Evolutionary conservation across 148 eudicot species (phyloP).

Genomic region (Salicornia ramosissima): DNA sequence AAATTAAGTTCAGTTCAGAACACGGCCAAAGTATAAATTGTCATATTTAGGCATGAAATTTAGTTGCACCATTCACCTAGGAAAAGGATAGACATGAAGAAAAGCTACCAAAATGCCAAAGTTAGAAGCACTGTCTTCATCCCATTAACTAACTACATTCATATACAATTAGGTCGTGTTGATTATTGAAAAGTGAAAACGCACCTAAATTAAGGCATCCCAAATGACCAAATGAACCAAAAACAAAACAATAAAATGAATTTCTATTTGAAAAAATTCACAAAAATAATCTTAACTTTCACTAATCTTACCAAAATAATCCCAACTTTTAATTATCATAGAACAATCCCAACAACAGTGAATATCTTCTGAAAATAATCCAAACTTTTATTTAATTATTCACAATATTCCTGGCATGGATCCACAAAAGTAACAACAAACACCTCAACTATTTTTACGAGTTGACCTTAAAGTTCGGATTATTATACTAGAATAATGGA

Average conservation of each 20-base stretch:
- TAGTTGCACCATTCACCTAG: neutral
- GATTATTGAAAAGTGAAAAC: conserved; percentile 1
- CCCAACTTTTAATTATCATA: too few relatives aligned
- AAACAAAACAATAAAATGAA: too few relatives aligned
- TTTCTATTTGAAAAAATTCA: neutral
- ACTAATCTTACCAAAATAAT: too few relatives aligned
- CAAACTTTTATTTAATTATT: too few relatives aligned
- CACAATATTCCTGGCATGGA: too few relatives aligned
- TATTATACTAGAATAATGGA: too few relatives aligned
- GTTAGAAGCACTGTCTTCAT: conserved; percentile 12
- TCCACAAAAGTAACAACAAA: too few relatives aligned
- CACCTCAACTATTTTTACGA: too few relatives aligned
- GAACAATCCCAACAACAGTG: too few relatives aligned
- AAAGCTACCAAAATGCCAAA: conserved; percentile 10
- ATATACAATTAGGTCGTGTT: neutral
- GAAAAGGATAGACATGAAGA: neutral
- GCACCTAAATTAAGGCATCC: conserved; percentile 5
- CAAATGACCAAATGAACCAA: neutral
- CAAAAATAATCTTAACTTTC: neutral
- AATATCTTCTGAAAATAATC: too few relatives aligned
- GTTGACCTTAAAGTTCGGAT: too few relatives aligned
- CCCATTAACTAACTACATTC: neutral
- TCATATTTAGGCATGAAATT: conserved; percentile 1
- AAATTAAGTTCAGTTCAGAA: too few relatives aligned
- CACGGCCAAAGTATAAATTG: neutral